Percentiles rank a stretch among this genome's conserved stretches.
Evolutionary conservation across 768 basidiomycete species (phyloP).

Genomic region (Termitomyces sp.): DNA sequence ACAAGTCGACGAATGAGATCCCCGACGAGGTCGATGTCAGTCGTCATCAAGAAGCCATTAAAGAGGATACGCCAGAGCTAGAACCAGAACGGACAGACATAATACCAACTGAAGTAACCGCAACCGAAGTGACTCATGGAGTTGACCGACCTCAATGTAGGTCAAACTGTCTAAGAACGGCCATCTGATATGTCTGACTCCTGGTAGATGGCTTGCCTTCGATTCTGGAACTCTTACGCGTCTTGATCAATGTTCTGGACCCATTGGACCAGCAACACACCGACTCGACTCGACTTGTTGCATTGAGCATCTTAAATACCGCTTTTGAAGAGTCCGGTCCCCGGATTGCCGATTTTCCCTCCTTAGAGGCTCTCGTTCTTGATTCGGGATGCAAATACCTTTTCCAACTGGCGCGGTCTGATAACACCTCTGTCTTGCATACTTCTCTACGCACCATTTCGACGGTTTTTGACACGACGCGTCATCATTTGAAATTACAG

Average conservation of each 20-base stretch:
- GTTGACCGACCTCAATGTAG: constrained; percentile 36
- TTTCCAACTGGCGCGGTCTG: constrained; percentile 93
- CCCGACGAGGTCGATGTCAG: constrained; percentile 16
- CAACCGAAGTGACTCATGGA: constrained; percentile 20
- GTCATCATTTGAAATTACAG: constrained; percentile 83
- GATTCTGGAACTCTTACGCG: constrained; percentile 86
- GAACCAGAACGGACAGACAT: constrained; percentile 9
- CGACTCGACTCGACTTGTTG: constrained; percentile 88
- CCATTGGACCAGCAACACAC: constrained; percentile 94
- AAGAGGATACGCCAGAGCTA: constrained; percentile 5
- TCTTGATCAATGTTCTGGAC: constrained; percentile 92
- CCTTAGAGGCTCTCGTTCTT: constrained; percentile 67
- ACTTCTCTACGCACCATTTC: constrained; percentile 79
- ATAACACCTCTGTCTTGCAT: constrained; percentile 75
- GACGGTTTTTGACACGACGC: constrained; percentile 85
- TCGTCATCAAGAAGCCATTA: constrained; percentile 12
- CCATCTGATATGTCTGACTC: neutral
- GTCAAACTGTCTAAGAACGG: constrained; percentile 13
- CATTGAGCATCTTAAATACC: constrained; percentile 80
- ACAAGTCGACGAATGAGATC: constrained; percentile 25
- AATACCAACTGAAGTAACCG: constrained; percentile 17
- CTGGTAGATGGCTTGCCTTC: constrained; percentile 82
- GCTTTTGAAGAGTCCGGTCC: constrained; percentile 83
- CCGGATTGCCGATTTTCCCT: constrained; percentile 71
- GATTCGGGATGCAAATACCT: constrained; percentile 95